Conservation (phyloP, 805 yeast genomes). For the Tetrapisispora nanseiensis region DNA sequence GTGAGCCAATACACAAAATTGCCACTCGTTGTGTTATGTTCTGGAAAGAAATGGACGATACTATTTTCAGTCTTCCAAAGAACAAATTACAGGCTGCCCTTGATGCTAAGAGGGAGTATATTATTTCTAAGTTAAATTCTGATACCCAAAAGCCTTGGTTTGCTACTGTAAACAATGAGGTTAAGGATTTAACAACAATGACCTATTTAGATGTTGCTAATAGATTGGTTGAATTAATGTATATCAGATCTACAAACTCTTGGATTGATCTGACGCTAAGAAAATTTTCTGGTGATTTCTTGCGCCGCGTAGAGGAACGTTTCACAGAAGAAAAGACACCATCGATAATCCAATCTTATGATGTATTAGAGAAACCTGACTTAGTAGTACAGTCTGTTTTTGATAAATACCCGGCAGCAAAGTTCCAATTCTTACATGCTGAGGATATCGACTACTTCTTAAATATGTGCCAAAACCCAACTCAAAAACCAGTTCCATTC, state of each 20-base stretch:
- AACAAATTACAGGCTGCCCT: conserved; percentile 74
- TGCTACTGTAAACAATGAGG: conserved; percentile 60
- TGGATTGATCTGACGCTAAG: conserved; percentile 88
- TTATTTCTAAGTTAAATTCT: conserved; percentile 75
- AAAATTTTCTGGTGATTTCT: conserved; percentile 74
- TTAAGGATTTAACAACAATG: conserved; percentile 89
- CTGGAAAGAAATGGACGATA: conserved; percentile 96
- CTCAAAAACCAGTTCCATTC: conserved; percentile 95
- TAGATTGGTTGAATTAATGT: conserved; percentile 83
- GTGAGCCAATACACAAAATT: conserved; percentile 97
- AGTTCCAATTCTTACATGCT: conserved; percentile 76
- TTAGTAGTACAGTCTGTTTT: conserved; percentile 50
- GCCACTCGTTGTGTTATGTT: conserved; percentile 96
- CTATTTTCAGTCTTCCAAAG: conserved; percentile 86
- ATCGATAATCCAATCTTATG: conserved; percentile 67
- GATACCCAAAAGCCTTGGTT: conserved; percentile 99
- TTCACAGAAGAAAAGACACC: conserved; percentile 49
- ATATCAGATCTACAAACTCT: conserved; percentile 60
- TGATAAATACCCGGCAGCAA: conserved; percentile 61
- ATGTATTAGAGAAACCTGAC: conserved; percentile 58
- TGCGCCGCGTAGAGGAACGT: conserved; percentile 96
- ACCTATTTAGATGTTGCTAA: conserved; percentile 85
- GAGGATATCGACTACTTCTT: conserved; percentile 93
- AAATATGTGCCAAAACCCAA: conserved; percentile 68
- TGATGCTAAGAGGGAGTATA: conserved; percentile 73